Evolutionary conservation across 306 rosid species (phyloP), one percentile per base, ranked within the genome.

Genomic region (Quercus mongolica): DNA sequence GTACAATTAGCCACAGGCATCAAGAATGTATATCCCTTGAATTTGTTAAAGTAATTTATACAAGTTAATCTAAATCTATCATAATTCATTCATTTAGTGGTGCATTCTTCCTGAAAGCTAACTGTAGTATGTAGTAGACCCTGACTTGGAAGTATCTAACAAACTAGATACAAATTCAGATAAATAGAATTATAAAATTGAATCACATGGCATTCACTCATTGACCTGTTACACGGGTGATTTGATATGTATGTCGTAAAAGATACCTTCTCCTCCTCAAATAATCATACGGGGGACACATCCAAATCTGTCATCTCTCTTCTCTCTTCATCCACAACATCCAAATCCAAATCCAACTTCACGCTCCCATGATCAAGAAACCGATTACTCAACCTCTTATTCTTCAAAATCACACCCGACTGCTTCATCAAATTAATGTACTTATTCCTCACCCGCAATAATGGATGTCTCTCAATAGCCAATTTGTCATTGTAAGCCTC

Each of bases 401-500:
- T 84, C 87, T 83, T 90, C 67, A 91, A 86, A 78, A 90, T 86
- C 81, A 61, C 83, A 21, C 71, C 74, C 1, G 97, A 92, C 58
- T 88, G 80, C 76, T 88, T 83, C 94, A 92, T 86, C 90, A 92
- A 87, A 76, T 83, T 80, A 61, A 90, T 87, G 81, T 90, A 92
- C 82, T 81, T 94, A 33, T 83, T 86, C 83, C 99, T 91, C 80
- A 94, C 92, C 20, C 78, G 68, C 80, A 88, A 67, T 9, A 94
- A 54, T 67, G 97, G 97, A 86, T 94, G 99, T 76, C 83, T 79
- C 85, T 81, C 86, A 41, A 92, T 87, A 15, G 91, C 82, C 11
- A 85, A 80, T 73, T 78, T 81, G 76, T 82, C 73, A 33, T 75
- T 79, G 81, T 88, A 91, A 74, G 97, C 90, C 83, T 92, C 95